Percentiles rank a stretch among this genome's conserved stretches.
phyloP scores from a whole-genome alignment of 78 protist genomes.

The Monosiga brevicollis region DNA sequence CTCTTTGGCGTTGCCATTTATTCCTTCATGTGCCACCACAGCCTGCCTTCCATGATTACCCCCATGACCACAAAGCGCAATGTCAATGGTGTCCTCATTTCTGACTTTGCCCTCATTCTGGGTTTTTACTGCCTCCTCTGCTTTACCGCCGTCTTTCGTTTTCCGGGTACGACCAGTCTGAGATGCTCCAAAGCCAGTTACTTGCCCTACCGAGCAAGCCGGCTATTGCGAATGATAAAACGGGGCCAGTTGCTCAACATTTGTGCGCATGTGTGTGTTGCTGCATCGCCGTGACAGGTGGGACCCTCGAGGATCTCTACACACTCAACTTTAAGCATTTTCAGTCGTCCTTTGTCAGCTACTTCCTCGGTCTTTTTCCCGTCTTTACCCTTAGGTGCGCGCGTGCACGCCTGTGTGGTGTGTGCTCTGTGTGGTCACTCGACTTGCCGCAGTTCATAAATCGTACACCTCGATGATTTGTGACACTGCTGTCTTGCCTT shows the following conservation, averaged over 20 bases:
- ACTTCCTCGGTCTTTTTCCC: slow-evolving; percentile 25
- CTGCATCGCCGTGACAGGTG: not conserved
- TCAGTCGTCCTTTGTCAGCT: not conserved
- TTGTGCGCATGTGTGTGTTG: too few relatives aligned
- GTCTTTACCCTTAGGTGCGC: slow-evolving; percentile 8
- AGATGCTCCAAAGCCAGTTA: too few relatives aligned
- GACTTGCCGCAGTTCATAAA: too few relatives aligned
- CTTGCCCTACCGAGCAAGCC: too few relatives aligned
- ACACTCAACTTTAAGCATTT: slow-evolving; percentile 21
- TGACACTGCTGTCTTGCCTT: too few relatives aligned
- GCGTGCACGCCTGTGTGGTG: not conserved
- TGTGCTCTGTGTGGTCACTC: too few relatives aligned
- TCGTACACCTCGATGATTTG: too few relatives aligned
- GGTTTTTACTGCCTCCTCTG: slow-evolving; percentile 16
- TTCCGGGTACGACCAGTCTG: too few relatives aligned
- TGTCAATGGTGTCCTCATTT: not conserved
- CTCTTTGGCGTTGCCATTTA: slow-evolving; percentile 28
- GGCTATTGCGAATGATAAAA: too few relatives aligned
- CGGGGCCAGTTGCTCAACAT: too few relatives aligned
- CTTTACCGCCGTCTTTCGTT: slow-evolving; percentile 23
- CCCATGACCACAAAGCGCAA: slow-evolving; percentile 11
- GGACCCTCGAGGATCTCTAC: slow-evolving; percentile 21
- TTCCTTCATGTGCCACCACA: slow-evolving; percentile 44
- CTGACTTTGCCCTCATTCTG: slow-evolving; percentile 4
- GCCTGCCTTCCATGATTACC: slow-evolving; percentile 18